Base-by-base conservation (phyloP, 345 rosid species). In the Euphorbia tirucalli region DNA sequence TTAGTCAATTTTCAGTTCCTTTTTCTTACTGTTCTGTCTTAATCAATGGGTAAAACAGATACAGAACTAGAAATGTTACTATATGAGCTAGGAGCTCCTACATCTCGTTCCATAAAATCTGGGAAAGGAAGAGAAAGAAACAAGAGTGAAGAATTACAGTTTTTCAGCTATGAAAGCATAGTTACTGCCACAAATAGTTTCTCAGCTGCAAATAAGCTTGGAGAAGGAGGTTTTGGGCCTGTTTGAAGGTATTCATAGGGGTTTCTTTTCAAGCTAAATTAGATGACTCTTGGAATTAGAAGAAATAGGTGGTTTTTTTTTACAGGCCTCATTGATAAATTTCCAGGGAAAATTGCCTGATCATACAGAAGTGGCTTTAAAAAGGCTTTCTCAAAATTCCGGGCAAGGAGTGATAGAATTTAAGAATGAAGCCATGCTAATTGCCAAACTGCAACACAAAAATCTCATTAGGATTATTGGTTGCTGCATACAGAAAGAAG, bases 391-490 rank as follows among this genome's bases (percentile, higher is more conserved):
- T 0, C 25, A 24, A 11, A 64, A n/a, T 43, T 75, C 74, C 3
- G 59, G 79, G 6, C 74, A 70, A 57, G 74, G 79, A 24, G n/a
- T 64, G 3, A 35, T 54, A 21, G 70, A 75, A 24, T 75, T 75
- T 11, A 66, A 28, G 57, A 72, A 73, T 48, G 77, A 74, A 67
- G 61, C 28, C 3, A 31, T 30, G 16, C 50, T 73, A 52, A 74
- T 74, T 18, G 66, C 78, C 1, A 74, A 61, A n/a, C 69, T 74
- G 11, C 73, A 68, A 55, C 78, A 74, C 41, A 24, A 30, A 15
- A 74, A 66, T 58, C 77, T 74, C 30, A 71, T 74, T 1, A 74
- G 50, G 24, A 71, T 74, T 21, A 4, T 56, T n/a, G 77, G 77
- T 11, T 74, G 58, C 41, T 74, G 77, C 66, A 31, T 66, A 15